Evolutionary conservation across 1,139 yeast genomes (phyloP).

Genomic region (Suhomyces panamericanus): DNA sequence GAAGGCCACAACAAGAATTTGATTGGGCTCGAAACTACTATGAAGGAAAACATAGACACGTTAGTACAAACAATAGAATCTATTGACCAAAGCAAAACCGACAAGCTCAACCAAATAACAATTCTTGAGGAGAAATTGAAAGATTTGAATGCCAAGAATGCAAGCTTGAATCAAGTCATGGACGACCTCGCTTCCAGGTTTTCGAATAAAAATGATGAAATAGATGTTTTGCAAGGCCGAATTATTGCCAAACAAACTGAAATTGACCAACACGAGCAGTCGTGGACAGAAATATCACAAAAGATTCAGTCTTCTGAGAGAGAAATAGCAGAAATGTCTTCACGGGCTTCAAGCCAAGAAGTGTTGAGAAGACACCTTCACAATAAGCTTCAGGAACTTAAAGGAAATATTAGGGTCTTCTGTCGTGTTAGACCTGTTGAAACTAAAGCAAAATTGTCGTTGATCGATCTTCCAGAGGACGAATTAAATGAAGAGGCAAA

Average conservation of each 20-base stretch:
- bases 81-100: constrained; percentile 12
- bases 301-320: constrained; percentile 9
- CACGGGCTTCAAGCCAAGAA: constrained; percentile 27
- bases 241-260: constrained; percentile 14
- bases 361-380: constrained; percentile 63
- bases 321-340: constrained; percentile 24
- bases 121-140: constrained; percentile 4
- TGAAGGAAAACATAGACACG: constrained; percentile 23
- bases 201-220: constrained; percentile 23
- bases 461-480: constrained; percentile 50
- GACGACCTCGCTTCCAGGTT: constrained; percentile 15
- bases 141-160: constrained; percentile 8
- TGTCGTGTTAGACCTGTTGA: constrained; percentile 76
- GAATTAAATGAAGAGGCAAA: constrained; percentile 50
- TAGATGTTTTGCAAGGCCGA: constrained; percentile 18
- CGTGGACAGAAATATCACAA: constrained; percentile 1
- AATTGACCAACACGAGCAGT: constrained; percentile 10
- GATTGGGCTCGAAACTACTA: constrained; percentile 19
- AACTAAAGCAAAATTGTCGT: constrained; percentile 27
- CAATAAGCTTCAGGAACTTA: constrained; percentile 75
- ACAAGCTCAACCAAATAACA: constrained; percentile 7
- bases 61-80: constrained; percentile 18
- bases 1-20: constrained; percentile 27
- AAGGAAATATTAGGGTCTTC: constrained; percentile 90
- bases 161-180: constrained; percentile 8